These are phyloP conservation scores for Boletellus sp. DNA, from an alignment of 1,284 basidiomycete genomes.

Conservation along the genomic window DNA sequence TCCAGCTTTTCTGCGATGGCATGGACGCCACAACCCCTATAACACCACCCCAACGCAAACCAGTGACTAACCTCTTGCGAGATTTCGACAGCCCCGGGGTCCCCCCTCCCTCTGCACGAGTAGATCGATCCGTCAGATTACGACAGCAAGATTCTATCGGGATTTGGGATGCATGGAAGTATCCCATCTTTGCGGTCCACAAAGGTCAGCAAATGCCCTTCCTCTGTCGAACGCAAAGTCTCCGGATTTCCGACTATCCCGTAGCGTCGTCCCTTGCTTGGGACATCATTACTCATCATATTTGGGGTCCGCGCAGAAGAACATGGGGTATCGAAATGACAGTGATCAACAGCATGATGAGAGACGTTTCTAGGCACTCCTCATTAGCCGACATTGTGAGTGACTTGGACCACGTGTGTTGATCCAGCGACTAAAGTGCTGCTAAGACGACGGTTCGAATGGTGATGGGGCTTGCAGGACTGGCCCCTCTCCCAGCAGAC, in stretches of 20 bases:
- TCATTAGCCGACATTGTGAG: slow-evolving; percentile 82
- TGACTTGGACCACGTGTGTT: slow-evolving; percentile 10
- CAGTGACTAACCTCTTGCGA: slow-evolving; percentile 38
- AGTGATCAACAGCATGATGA: slow-evolving; percentile 77
- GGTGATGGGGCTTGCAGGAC: slow-evolving; percentile 77
- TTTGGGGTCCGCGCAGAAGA: slow-evolving; percentile 80
- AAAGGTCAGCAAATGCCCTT: slow-evolving; percentile 52
- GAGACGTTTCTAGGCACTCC: slow-evolving; percentile 81
- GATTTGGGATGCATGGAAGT: slow-evolving; percentile 68
- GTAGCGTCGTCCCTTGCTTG: slow-evolving; percentile 65
- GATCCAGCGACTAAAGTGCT: slow-evolving; percentile 9
- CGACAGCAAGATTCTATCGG: slow-evolving; percentile 50
- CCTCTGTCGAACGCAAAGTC: neutral
- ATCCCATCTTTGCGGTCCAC: slow-evolving; percentile 56
- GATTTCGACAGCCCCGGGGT: slow-evolving; percentile 68
- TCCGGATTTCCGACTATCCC: neutral
- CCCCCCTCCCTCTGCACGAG: slow-evolving; percentile 63
- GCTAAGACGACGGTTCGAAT: slow-evolving; percentile 67
- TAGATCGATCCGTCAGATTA: slow-evolving; percentile 61
- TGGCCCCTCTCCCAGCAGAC: slow-evolving; percentile 89
- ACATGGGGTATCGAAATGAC: slow-evolving; percentile 92
- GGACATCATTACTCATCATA: slow-evolving; percentile 68
- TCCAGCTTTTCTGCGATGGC: slow-evolving; percentile 18
- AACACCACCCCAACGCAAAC: slow-evolving; percentile 14
- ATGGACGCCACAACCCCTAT: slow-evolving; percentile 15